A percentile compares a stretch with the other conserved stretches of the same genome.
phyloP scores from a whole-genome alignment of 768 basidiomycete species.

The Terana coerulea region DNA sequence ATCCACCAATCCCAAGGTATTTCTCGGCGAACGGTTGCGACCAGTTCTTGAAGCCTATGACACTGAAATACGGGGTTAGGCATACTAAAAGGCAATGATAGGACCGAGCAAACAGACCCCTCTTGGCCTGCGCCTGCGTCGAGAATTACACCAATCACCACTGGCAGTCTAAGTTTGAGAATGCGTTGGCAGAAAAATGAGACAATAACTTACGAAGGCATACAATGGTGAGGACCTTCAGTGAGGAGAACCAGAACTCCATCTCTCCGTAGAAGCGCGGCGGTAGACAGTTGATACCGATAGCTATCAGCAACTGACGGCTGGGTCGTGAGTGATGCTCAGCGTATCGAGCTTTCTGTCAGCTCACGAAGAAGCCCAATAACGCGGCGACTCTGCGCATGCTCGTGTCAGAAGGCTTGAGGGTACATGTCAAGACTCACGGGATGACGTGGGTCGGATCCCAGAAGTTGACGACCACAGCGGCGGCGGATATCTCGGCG shows the following conservation, averaged over 20 bases:
- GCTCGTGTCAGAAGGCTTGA: background rate
- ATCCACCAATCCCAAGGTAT: constrained; percentile 28
- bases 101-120: constrained; percentile 2
- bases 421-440: background rate
- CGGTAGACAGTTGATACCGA: constrained; percentile 17
- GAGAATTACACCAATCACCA: constrained; percentile 14
- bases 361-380: background rate
- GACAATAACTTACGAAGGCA: constrained; percentile 30
- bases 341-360: background rate
- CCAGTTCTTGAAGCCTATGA: constrained; percentile 18
- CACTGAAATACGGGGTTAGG: background rate
- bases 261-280: constrained; percentile 19
- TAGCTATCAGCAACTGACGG: constrained; percentile 14
- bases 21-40: constrained; percentile 12
- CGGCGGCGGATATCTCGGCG: constrained; percentile 49
- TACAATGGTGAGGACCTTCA: constrained; percentile 26
- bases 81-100: background rate
- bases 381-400: background rate
- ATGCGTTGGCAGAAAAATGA: constrained; percentile 13
- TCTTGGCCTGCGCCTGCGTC: constrained; percentile 16
- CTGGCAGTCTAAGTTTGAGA: background rate
- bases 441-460: constrained; percentile 12
- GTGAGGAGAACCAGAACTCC: constrained; percentile 26
- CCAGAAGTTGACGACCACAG: constrained; percentile 48
- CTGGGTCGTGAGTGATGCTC: constrained; percentile 14